Evolutionary conservation across 495 filamentous ascomycete species (phyloP).

Genomic region (Neurospora tetraspora): DNA sequence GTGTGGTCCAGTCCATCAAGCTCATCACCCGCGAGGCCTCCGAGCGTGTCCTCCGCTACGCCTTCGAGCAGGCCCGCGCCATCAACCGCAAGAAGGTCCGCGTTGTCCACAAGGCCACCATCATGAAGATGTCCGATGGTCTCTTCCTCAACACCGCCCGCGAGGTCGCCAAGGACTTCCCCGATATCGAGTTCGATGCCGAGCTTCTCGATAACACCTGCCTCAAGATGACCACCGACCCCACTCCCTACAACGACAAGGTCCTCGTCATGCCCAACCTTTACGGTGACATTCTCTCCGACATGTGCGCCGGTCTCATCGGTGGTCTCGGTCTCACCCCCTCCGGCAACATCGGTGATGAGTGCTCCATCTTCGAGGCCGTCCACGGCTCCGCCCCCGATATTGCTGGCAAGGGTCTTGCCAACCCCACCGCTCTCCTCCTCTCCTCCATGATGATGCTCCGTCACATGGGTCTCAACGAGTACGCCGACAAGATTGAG

Average conservation of each 20-base stretch:
- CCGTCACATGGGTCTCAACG: slow-evolving; percentile 88
- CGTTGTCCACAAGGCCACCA: slow-evolving; percentile 97
- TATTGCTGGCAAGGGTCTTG: slow-evolving; percentile 90
- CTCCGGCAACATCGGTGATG: slow-evolving; percentile 96
- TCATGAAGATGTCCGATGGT: slow-evolving; percentile 99
- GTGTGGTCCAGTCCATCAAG: slow-evolving; percentile 98
- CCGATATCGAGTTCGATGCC: slow-evolving; percentile 85
- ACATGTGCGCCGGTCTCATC: slow-evolving; percentile 98
- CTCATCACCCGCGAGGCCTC: slow-evolving; percentile 89
- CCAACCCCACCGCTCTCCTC: slow-evolving; percentile 90
- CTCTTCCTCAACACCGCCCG: slow-evolving; percentile 84
- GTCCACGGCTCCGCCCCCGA: slow-evolving; percentile 97
- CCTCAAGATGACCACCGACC: slow-evolving; percentile 94
- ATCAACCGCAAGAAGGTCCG: slow-evolving; percentile 92
- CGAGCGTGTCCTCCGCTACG: slow-evolving; percentile 89
- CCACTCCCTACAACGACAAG: slow-evolving; percentile 93
- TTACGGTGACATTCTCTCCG: slow-evolving; percentile 98
- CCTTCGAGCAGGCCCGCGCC: slow-evolving; percentile 91
- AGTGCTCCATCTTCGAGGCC: slow-evolving; percentile 99
- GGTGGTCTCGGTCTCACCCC: slow-evolving; percentile 95
- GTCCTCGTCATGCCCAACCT: slow-evolving; percentile 99
- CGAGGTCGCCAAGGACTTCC: slow-evolving; percentile 85
- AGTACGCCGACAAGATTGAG: slow-evolving; percentile 82
- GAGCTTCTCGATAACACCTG: slow-evolving; percentile 98
- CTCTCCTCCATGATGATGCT: slow-evolving; percentile 97